Evolutionary conservation across 148 eudicot species (phyloP), one percentile per base, ranked within the genome.

Genomic region (Gaultheria prostrata): DNA sequence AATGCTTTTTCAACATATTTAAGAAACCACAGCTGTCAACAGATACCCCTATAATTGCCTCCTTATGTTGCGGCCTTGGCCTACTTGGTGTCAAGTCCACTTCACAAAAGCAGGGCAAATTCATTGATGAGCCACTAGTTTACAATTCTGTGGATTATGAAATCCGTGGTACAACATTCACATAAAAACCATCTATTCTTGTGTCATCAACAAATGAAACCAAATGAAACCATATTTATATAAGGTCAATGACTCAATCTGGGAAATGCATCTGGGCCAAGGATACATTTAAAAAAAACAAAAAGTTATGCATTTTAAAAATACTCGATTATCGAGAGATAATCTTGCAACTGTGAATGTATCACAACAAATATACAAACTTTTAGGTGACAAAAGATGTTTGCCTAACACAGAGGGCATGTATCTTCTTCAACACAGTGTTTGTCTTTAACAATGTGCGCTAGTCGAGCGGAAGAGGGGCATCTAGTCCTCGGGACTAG

Each of bases 1-100:
- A 67, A 67, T 11, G 72, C 18, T 13, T 67, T 67, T 30, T 26
- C 72, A 28, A 28, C 2, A 30, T 0, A 5, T 28, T 28, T 28
- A 32, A 76, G 56, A 49, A 49, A 76, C 79, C 79, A 76, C 79
- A 76, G 79, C 79, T 76, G 79, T 76, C 79, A 76, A 11, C 56
- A 76, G 33, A 76, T n/a, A 76, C 57, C 51, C 30, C 49, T 21
- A 35, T 46, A 50, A 49, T 48, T 48, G 20, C 79, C 33, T 46
- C 79, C 33, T 48, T 24, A 13, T 50, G n/a, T 48, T 46, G 79
- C 79, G n/a, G 11, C 17, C 79, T 75, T n/a, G 79, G 79, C 79
- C 79, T 49, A 76, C 79, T 8, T 24, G 79, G 35, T 20, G 79
- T n/a, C 79, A 76, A 76, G 56, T 76, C 79, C 35, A 76, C 30